A percentile compares a stretch with the other conserved stretches of the same genome.
Conservation (phyloP, 257 asterid species). For the Paraleonurus japonicus region DNA sequence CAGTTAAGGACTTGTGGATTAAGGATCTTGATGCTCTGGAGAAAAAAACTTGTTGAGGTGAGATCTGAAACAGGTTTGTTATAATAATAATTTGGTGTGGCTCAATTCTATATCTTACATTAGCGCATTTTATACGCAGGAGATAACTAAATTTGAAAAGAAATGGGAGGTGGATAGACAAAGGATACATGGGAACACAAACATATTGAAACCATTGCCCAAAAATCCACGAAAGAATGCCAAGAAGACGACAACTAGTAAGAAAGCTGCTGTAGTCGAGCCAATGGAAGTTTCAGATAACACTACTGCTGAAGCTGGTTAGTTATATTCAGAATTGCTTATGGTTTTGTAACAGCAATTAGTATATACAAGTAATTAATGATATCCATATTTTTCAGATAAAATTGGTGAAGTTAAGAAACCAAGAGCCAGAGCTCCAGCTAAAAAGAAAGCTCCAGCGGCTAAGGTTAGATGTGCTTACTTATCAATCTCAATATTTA, state of each 20-base stretch:
- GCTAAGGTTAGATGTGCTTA: conserved; percentile 47
- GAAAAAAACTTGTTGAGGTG: conserved; percentile 55
- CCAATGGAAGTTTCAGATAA: conserved; percentile 55
- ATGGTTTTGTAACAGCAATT: background rate
- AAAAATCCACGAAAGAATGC: conserved; percentile 53
- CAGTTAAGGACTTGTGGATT: conserved; percentile 68
- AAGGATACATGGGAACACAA: conserved; percentile 33
- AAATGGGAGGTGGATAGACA: conserved; percentile 42
- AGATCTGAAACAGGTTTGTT: conserved; percentile 20
- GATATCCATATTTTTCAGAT: conserved; percentile 32
- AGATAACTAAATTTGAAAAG: conserved; percentile 42
- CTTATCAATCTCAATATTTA: background rate
- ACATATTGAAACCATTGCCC: conserved; percentile 32
- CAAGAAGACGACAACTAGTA: conserved; percentile 39
- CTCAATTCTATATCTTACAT: background rate
- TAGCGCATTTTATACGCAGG: conserved; percentile 42
- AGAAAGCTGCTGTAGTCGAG: conserved; percentile 44
- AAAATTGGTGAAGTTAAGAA: conserved; percentile 47
- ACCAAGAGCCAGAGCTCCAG: conserved; percentile 57
- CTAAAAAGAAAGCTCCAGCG: conserved; percentile 76
- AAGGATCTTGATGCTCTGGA: conserved; percentile 82
- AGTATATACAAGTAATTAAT: background rate
- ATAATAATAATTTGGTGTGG: background rate
- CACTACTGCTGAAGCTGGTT: conserved; percentile 50
- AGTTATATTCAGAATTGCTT: conserved; percentile 3